These are phyloP conservation scores for Staphylotrichum longicolle DNA, from an alignment of 495 filamentous ascomycete species.

Conservation along the genomic window DNA sequence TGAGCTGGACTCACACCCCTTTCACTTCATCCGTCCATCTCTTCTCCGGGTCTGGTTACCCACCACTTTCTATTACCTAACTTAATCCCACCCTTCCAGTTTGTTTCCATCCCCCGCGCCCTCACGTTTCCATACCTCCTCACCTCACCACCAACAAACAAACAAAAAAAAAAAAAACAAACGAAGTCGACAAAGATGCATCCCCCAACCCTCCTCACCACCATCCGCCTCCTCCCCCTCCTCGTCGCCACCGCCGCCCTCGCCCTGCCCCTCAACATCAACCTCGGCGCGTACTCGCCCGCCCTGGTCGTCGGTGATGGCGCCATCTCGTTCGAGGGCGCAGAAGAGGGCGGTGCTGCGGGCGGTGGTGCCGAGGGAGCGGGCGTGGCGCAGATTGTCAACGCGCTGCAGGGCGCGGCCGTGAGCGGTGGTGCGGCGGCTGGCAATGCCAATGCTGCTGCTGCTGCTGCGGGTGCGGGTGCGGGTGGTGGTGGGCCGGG, in stretches of 20 bases:
- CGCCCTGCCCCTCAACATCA: conserved; percentile 53
- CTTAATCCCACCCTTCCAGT: background rate
- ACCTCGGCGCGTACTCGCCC: conserved; percentile 58
- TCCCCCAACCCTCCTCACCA: conserved; percentile 9
- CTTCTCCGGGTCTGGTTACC: conserved; percentile 6
- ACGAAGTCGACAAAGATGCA: conserved; percentile 21
- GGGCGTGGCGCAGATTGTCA: conserved; percentile 30
- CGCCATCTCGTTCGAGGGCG: conserved; percentile 47
- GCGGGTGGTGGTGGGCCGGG: background rate
- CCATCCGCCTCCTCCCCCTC: conserved; percentile 8
- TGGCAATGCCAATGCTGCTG: background rate
- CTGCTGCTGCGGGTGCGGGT: background rate
- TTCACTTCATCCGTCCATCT: background rate
- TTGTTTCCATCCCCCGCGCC: background rate
- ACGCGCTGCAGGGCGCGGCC: conserved; percentile 21
- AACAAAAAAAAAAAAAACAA: no score
- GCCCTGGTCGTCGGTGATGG: conserved; percentile 59
- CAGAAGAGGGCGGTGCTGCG: background rate
- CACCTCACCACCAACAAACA: no score
- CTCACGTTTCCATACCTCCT: no score
- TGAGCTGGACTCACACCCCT: conserved; percentile 1
- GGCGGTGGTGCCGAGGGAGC: conserved; percentile 30
- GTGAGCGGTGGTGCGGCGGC: background rate
- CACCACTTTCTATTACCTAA: background rate
- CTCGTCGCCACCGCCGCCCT: conserved; percentile 10